Evolutionary conservation across 306 rosid genomes (phyloP).

Genomic region (Vigna reflexopilosa): DNA sequence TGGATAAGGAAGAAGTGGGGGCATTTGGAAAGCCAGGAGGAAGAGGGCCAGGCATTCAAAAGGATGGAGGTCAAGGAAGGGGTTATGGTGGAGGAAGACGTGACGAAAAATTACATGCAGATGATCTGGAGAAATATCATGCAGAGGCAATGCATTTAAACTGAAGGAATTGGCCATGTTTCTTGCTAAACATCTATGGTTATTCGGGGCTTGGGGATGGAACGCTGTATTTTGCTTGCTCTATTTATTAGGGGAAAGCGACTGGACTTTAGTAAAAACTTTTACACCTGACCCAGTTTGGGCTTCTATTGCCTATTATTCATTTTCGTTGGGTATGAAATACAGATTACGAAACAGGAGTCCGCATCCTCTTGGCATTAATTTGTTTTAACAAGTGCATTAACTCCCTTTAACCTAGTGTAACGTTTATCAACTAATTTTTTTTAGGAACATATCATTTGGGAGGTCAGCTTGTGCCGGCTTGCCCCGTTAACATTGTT

Average conservation of each 20-base stretch:
- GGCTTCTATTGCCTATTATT: slow-evolving; percentile 58
- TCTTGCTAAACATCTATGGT: slow-evolving; percentile 55
- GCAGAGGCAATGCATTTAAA: slow-evolving; percentile 51
- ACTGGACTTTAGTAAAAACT: slow-evolving; percentile 53
- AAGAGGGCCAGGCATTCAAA: slow-evolving; percentile 46
- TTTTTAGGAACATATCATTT: too few relatives aligned
- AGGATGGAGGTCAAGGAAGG: slow-evolving; percentile 49
- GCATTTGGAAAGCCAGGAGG: slow-evolving; percentile 63
- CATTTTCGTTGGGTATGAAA: slow-evolving; percentile 59
- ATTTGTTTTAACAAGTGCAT: slow-evolving; percentile 55
- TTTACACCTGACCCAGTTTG: slow-evolving; percentile 63
- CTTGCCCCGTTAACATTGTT: too few relatives aligned
- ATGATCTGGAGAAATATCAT: slow-evolving; percentile 68
- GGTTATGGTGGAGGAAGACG: slow-evolving; percentile 51
- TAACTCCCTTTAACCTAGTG: background rate
- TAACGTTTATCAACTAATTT: too few relatives aligned
- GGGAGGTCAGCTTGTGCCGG: too few relatives aligned
- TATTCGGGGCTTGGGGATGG: slow-evolving; percentile 52
- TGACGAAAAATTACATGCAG: slow-evolving; percentile 84
- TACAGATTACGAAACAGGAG: slow-evolving; percentile 59
- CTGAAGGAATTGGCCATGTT: slow-evolving; percentile 41
- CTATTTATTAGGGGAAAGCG: slow-evolving; percentile 53
- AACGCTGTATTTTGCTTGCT: slow-evolving; percentile 56
- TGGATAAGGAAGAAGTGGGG: slow-evolving; percentile 74
- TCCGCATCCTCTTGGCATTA: slow-evolving; percentile 29